Evolutionary conservation across 163 green algal genomes (phyloP), one percentile per base, ranked within the genome.

Genomic region (Volvox carteri): DNA sequence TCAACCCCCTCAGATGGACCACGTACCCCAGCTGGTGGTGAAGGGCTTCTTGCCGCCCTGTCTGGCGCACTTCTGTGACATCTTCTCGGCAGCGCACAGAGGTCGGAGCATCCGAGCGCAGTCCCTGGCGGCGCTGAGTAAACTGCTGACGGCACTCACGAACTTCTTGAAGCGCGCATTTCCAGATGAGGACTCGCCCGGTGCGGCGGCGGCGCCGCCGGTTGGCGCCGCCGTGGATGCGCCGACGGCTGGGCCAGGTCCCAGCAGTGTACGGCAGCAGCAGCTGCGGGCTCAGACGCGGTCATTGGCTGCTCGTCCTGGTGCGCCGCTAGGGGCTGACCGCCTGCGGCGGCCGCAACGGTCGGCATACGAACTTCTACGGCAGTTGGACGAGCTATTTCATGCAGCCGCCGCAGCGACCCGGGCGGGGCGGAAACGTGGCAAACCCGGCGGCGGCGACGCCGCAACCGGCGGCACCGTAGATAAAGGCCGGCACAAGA

Each of bases 31-130:
- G 48, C 79, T 93, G 39, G 86, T 96, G 18, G 89, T 89, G 30
- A 78, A 84, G 4, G 70, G 52, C 37, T 94, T 92, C 90, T 84
- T 96, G 21, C 44, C 79, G 1, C 85, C 90, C 14, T 93, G 93
- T 75, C 92, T 97, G 25, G 68, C 90, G 39, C 95, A 97, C 77
- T 97, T 95, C 84, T 83, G 58, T 0, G 91, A 95, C 73, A 91
- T 96, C 70, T 94, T 97, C 79, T 92, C 92, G 4, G 83, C 91
- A 12, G 74, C 85, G 2, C 89, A 93, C 77, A 90, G 96, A 1
- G 91, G 92, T 35, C 81, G 90, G 58, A 95, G 90, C 48, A 91
- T 96, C 58, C 94, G 93, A 35, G 76, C 85, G n/a, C 91, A 94
- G 60, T 93, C 95, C 0, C 74, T 97, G 2, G 83, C 89, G 1